Percentiles rank a stretch among this genome's conserved stretches.
Conservation (phyloP, 441 rosid genomes). For the Populus hybrid region DNA sequence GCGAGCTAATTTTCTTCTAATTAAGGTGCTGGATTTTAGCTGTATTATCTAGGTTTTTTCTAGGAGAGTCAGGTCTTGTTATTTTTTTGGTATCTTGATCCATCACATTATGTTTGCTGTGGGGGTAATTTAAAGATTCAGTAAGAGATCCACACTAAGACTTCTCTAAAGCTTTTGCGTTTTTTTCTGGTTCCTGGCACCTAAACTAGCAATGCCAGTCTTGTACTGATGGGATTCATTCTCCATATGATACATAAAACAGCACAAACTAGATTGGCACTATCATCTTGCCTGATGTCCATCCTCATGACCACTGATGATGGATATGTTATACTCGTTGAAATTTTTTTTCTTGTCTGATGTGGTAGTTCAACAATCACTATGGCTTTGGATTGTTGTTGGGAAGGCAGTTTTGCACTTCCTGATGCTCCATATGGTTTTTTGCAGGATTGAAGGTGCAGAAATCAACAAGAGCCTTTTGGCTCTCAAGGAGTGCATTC, state of each 20-base stretch:
- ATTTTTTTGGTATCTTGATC: neutral
- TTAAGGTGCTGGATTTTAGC: neutral
- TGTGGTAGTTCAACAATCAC: neutral
- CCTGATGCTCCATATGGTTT: conserved; percentile 18
- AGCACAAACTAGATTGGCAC: neutral
- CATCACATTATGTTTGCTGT: neutral
- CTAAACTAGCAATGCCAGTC: neutral
- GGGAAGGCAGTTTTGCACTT: conserved; percentile 2
- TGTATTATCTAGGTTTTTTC: neutral
- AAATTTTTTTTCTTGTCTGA: neutral
- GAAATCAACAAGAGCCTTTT: too few species aligned
- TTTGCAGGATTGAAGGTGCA: conserved; percentile 62
- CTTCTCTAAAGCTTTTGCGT: neutral
- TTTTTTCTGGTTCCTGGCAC: neutral
- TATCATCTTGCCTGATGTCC: neutral
- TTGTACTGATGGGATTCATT: neutral
- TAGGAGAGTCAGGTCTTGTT: too few species aligned
- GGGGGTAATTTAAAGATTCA: neutral
- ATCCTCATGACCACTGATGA: neutral
- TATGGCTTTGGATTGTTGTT: neutral
- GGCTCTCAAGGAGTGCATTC: too few species aligned
- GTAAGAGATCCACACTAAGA: neutral
- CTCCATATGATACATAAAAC: neutral
- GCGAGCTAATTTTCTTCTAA: neutral
- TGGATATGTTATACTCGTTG: neutral